A percentile compares a stretch with the other conserved stretches of the same genome.
phyloP scores from a whole-genome alignment of 495 filamentous ascomycete genomes.

The Hyaloscypha bicolor region DNA sequence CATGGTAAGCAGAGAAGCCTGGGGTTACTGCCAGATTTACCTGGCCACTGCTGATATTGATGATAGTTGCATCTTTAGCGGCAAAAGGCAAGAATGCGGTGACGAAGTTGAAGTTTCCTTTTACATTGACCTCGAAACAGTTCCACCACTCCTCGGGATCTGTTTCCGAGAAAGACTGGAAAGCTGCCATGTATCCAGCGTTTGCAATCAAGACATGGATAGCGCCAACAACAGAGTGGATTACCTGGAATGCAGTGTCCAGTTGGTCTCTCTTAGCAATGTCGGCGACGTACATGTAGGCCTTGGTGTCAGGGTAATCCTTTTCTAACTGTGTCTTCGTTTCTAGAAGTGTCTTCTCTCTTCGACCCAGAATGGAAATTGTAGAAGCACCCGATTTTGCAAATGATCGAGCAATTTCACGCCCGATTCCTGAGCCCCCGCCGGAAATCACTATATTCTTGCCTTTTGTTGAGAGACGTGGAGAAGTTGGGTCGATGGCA shows the following conservation, averaged over 20 bases:
- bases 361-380: conserved; percentile 18
- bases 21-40: no score
- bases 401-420: conserved; percentile 41
- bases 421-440: conserved; percentile 47
- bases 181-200: not conserved
- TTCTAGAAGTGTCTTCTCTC: conserved; percentile 29
- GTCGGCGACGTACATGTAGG: conserved; percentile 35
- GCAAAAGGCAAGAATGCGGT: not conserved
- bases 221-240: conserved; percentile 31
- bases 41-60: not conserved
- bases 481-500: not conserved
- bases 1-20: no score
- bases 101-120: not conserved
- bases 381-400: conserved; percentile 40
- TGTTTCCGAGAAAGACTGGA: no score
- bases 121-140: not conserved
- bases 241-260: conserved; percentile 35
- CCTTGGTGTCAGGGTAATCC: conserved; percentile 23
- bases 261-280: conserved; percentile 35
- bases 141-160: conserved; percentile 9
- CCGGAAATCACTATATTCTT: conserved; percentile 49
- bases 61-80: not conserved
- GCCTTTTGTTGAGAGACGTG: conserved; percentile 16
- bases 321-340: conserved; percentile 26
- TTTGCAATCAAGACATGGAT: not conserved